Base-by-base conservation (phyloP, 495 filamentous ascomycete genomes). In the Viridothelium virens region DNA sequence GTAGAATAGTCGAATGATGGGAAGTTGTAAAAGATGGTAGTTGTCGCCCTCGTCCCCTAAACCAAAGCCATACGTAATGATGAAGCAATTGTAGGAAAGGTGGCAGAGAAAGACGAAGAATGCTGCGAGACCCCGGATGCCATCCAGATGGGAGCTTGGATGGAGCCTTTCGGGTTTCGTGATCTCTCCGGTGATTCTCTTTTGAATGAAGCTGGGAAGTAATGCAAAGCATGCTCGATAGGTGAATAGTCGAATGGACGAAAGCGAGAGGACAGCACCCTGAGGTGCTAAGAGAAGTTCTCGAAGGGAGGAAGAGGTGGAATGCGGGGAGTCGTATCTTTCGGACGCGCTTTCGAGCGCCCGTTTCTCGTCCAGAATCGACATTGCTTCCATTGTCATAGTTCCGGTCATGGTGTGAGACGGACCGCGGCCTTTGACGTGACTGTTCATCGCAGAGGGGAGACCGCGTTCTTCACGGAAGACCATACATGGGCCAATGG, bases 1-100 rank as follows among this genome's bases (percentile, higher is more conserved):
- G 72, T 74, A 83, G 71, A 76, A 77, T 70, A 64, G 81, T 71
- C 69, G 71, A 2, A 76, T 61, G 50, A 72, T 70, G 70, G 82
- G 78, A 39, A 83, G 79, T 37, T 76, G 75, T 34, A 67, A 69
- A 38, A 77, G 70, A 66, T 75, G 72, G 59, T 74, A 70, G 9
- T 70, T 62, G 11, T 65, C 65, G 6, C 75, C 65, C 14, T 59
- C 53, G 10, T 59, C 53, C 7, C 53, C 53, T 61, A 70, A 75
- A 25, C 74, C 74, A 50, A 72, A 77, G 44, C 67, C 76, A 38
- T 74, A 68, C 61, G 76, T 72, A 50, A 76, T 69, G 50, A 70
- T 69, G 68, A 67, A 71, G n/a, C 48, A 69, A 14, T 68, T 47
- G 25, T 61, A 67, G 14, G 53, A 41, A 63, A 77, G 75, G 64